phyloP scores from a whole-genome alignment of 2,329 filamentous ascomycete genomes.

The Sporothrix curviconia region DNA sequence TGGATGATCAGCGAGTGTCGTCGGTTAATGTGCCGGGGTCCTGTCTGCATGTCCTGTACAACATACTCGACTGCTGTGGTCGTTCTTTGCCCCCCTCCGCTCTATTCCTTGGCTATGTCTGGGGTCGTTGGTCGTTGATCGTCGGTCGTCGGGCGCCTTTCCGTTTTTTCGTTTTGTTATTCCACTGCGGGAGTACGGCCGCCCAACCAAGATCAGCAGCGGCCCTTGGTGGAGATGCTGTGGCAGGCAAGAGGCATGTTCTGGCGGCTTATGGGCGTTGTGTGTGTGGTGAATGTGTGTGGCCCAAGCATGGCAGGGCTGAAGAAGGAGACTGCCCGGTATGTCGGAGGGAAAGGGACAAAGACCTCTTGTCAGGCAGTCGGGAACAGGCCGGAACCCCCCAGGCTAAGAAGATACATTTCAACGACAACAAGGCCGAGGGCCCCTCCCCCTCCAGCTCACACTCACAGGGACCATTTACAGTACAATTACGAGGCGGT shows the following conservation, averaged over 20 bases:
- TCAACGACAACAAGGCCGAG: too few species aligned
- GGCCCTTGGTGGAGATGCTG: constrained; percentile 1
- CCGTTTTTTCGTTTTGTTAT: neutral
- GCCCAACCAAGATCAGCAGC: constrained; percentile 2
- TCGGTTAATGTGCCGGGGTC: neutral
- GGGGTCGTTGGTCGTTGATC: too few species aligned
- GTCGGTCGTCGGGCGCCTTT: too few species aligned
- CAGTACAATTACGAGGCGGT: neutral
- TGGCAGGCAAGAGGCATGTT: constrained; percentile 1
- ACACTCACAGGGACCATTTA: neutral
- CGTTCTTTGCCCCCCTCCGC: neutral
- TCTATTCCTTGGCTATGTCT: neutral
- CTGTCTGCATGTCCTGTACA: neutral
- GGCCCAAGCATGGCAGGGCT: constrained; percentile 4
- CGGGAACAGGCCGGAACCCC: neutral
- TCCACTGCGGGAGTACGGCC: neutral
- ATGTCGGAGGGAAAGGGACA: neutral
- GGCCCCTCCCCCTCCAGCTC: neutral
- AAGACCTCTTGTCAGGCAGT: too few species aligned
- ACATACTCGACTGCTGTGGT: neutral
- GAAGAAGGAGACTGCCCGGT: neutral
- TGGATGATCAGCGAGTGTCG: neutral
- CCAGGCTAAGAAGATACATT: neutral
- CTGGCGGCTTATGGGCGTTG: neutral
- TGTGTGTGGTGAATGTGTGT: neutral